A percentile compares a stretch with the other conserved stretches of the same genome.
These are phyloP conservation scores for Salix exigua DNA, from an alignment of 345 rosid species.

Conservation along the genomic window DNA sequence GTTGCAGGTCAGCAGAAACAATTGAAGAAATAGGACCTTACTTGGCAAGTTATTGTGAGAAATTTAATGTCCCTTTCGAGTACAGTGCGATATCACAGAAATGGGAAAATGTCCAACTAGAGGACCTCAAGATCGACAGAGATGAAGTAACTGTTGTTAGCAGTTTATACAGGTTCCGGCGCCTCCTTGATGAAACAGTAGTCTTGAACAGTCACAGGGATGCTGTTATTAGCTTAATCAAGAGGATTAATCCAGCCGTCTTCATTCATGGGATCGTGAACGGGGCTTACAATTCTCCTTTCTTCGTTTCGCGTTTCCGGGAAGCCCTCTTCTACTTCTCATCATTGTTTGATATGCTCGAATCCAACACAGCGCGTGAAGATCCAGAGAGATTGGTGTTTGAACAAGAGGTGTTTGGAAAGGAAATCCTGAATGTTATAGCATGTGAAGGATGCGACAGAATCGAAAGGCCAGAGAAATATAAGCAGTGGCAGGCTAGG, in stretches of 20 bases:
- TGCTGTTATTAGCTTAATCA: constrained; percentile 39
- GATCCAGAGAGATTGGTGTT: constrained; percentile 44
- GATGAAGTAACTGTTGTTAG: constrained; percentile 50
- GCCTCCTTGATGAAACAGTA: constrained; percentile 57
- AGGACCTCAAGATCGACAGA: constrained; percentile 47
- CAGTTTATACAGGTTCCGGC: constrained; percentile 34
- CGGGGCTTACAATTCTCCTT: constrained; percentile 43
- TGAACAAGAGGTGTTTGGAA: constrained; percentile 45
- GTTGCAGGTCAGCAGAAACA: constrained; percentile 49
- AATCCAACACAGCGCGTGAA: constrained; percentile 41
- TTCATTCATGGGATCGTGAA: constrained; percentile 44
- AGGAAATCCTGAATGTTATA: constrained; percentile 46
- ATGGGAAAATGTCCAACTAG: constrained; percentile 50
- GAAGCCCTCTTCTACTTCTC: constrained; percentile 56
- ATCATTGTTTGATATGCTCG: constrained; percentile 47
- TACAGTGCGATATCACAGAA: constrained; percentile 54
- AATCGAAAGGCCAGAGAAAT: constrained; percentile 35
- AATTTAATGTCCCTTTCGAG: constrained; percentile 49
- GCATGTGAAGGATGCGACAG: constrained; percentile 57
- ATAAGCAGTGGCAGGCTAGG: constrained; percentile 43
- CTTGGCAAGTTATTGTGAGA: constrained; percentile 41
- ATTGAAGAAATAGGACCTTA: constrained; percentile 52
- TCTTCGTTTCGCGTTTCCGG: constrained; percentile 50
- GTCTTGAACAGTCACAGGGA: constrained; percentile 41
- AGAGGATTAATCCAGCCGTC: constrained; percentile 41